Evolutionary conservation across 495 filamentous ascomycete genomes (phyloP), one percentile per base, ranked within the genome.

Genomic region (Trichocladium uniseriatum): DNA sequence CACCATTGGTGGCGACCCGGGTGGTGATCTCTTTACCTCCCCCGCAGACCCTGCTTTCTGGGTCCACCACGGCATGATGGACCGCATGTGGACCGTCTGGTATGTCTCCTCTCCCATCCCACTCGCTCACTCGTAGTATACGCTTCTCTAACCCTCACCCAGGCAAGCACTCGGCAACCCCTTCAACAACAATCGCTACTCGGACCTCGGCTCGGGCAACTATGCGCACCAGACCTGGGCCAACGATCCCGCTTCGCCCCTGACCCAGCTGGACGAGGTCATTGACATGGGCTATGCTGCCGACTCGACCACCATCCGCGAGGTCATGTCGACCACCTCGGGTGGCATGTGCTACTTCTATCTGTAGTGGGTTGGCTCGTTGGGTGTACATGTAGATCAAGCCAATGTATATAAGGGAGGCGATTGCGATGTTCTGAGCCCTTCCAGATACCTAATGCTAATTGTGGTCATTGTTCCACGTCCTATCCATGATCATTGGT

Each of bases 1-100:
- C 60, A 69, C 73, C 6, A 77, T 83, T 45, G 83, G 61, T 27
- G 82, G 78, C 32, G 77, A 83, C 60, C 74, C 77, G 0, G 75
- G 74, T 3, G 57, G 62, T 14, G 82, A 84, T 60, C 58, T 80
- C 18, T 83, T 70, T 54, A 68, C 65, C 5, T 79, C 74, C 14
- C 77, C 82, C 8, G 78, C 77, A 7, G 84, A 87, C 46, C 82
- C 82, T 10, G 73, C 69, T 1, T 87, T 88, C 64, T 87, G 67
- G 57, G 67, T 79, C 10, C 84, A 87, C 59, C 84, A 86, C 60
- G 73, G 66, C 14, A 73, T 76, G 72, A 72, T 87, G 46, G 83
- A 86, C 61, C 75, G 77, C 8, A 42, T 79, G 10, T 87, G 76
- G 73, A 77, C 78, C 68, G 24, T 27, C 24, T 27, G 24, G 24